A percentile compares a stretch with the other conserved stretches of the same genome.
These are phyloP conservation scores for Hypoxylon sp. DNA, from an alignment of 2,329 filamentous ascomycete genomes.

Conservation along the genomic window DNA sequence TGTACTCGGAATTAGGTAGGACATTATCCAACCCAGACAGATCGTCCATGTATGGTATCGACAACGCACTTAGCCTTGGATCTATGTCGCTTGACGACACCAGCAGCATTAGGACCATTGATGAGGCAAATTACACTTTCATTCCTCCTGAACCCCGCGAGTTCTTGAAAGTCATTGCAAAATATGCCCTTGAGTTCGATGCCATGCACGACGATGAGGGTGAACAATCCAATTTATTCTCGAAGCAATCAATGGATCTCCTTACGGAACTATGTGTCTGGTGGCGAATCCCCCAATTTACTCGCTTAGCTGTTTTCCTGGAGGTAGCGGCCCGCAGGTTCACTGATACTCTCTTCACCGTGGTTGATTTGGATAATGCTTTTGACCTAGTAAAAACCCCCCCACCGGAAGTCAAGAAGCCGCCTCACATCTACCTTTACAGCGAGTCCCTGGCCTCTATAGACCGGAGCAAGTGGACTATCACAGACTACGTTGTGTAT, in stretches of 20 bases:
- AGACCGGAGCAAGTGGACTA: slow-evolving; percentile 75
- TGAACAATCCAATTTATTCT: slow-evolving; percentile 70
- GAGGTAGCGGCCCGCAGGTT: slow-evolving; percentile 91
- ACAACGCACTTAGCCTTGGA: slow-evolving; percentile 78
- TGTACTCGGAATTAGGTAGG: slow-evolving; percentile 68
- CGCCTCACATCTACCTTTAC: slow-evolving; percentile 68
- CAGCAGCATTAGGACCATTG: slow-evolving; percentile 67
- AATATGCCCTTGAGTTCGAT: slow-evolving; percentile 79
- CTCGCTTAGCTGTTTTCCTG: slow-evolving; percentile 83
- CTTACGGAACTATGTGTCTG: slow-evolving; percentile 87
- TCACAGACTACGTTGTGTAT: slow-evolving; percentile 78
- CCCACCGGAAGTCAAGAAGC: slow-evolving; percentile 75
- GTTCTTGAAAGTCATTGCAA: slow-evolving; percentile 86
- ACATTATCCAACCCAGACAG: slow-evolving; percentile 64
- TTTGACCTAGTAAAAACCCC: slow-evolving; percentile 87
- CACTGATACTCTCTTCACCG: slow-evolving; percentile 82
- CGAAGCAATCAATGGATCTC: slow-evolving; percentile 84
- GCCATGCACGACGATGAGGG: slow-evolving; percentile 69
- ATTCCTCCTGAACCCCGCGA: slow-evolving; percentile 87
- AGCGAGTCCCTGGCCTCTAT: slow-evolving; percentile 67
- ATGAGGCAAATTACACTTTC: slow-evolving; percentile 84
- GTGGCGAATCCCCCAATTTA: slow-evolving; percentile 90
- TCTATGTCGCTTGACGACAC: slow-evolving; percentile 73
- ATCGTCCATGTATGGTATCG: slow-evolving; percentile 63
- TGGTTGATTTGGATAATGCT: slow-evolving; percentile 85